phyloP scores from a whole-genome alignment of 768 basidiomycete species.

The Kwoniella newhampshirensis region DNA sequence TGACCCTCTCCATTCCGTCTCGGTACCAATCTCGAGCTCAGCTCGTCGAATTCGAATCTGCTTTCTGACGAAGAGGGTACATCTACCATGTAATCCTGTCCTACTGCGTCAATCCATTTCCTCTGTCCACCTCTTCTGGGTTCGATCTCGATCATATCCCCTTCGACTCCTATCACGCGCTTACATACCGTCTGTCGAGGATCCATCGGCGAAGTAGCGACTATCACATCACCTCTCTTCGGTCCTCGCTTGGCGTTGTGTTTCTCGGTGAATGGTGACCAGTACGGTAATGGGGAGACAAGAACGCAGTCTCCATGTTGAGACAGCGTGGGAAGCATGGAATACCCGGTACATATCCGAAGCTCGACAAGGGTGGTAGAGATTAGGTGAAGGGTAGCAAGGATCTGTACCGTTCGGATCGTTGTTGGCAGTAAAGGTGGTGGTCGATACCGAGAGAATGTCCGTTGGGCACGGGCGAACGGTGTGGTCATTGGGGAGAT shows the following conservation, averaged over 20 bases:
- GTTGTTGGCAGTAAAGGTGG: constrained; percentile 29
- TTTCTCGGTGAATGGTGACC: constrained; percentile 22
- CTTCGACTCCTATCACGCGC: constrained; percentile 82
- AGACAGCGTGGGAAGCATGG: constrained; percentile 55
- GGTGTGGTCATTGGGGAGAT: constrained; percentile 12
- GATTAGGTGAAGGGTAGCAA: constrained; percentile 42
- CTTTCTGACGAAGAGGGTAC: constrained; percentile 11
- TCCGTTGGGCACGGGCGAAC: constrained; percentile 8
- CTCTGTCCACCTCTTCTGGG: constrained; percentile 56
- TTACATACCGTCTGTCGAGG: constrained; percentile 76
- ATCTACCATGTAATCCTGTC: constrained; percentile 20
- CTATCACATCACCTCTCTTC: constrained; percentile 73
- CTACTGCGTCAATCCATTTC: constrained; percentile 21
- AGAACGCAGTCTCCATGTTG: constrained; percentile 49
- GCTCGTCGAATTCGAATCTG: constrained; percentile 8
- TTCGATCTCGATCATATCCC: constrained; percentile 84
- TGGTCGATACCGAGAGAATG: constrained; percentile 17
- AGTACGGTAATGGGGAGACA: constrained; percentile 49
- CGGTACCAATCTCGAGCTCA: constrained; percentile 5
- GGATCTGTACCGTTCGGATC: constrained; percentile 31
- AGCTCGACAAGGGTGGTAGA: constrained; percentile 44
- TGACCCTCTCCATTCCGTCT: constrained; percentile 59
- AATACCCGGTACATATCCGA: constrained; percentile 49
- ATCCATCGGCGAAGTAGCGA: constrained; percentile 68
- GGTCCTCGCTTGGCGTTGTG: constrained; percentile 15